These are phyloP conservation scores for Malassezia yamatoensis DNA, from an alignment of 1,284 basidiomycete species.

Conservation along the genomic window DNA sequence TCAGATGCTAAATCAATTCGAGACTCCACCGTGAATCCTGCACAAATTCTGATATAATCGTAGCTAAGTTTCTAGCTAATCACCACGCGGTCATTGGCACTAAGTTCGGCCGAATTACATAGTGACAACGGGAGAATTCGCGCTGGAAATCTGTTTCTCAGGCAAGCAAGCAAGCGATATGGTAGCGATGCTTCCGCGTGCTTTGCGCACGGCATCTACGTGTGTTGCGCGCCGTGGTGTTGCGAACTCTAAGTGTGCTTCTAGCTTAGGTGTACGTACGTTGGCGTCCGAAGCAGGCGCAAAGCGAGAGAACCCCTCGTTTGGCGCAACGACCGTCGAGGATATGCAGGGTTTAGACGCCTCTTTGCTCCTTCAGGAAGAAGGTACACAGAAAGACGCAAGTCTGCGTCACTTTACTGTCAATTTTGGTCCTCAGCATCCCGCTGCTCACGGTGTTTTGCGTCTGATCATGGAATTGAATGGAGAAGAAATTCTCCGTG, in stretches of 20 bases:
- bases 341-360: slow-evolving; percentile 64
- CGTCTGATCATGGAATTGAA: slow-evolving; percentile 95
- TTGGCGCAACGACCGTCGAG: slow-evolving; percentile 30
- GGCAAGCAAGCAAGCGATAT: neutral
- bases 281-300: slow-evolving; percentile 10
- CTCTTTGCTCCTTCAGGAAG: slow-evolving; percentile 66
- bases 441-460: slow-evolving; percentile 94
- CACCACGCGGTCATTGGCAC: neutral
- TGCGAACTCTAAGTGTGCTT: neutral
- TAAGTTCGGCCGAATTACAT: slow-evolving; percentile 9
- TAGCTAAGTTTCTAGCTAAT: neutral
- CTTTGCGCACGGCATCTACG: slow-evolving; percentile 12
- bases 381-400: slow-evolving; percentile 63
- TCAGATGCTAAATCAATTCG: slow-evolving; percentile 14
- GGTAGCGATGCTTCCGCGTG: slow-evolving; percentile 15
- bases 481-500: slow-evolving; percentile 59
- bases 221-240: slow-evolving; percentile 5
- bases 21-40: neutral
- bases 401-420: slow-evolving; percentile 57
- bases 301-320: slow-evolving; percentile 12
- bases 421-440: slow-evolving; percentile 66
- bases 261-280: slow-evolving; percentile 1
- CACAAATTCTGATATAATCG: neutral
- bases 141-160: too few relatives aligned
- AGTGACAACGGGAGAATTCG: slow-evolving; percentile 3